Conservation (phyloP, 108 stramenopile species). For the Skeletonema tropicum region DNA sequence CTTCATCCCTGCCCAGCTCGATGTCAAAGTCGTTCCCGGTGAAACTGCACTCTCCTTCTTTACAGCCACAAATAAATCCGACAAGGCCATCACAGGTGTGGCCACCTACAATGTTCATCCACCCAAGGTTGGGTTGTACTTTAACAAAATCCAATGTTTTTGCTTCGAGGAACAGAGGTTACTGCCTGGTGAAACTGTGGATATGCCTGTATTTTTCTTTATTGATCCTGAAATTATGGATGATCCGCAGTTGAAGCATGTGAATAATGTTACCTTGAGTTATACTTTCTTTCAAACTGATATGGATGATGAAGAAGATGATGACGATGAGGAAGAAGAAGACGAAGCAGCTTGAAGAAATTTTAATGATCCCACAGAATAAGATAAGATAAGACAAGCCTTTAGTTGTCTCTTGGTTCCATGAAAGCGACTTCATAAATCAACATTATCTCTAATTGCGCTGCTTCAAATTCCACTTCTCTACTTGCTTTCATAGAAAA, state of each 20-base stretch:
- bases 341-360: neutral
- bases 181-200: constrained; percentile 95
- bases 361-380: too few species aligned
- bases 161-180: constrained; percentile 99
- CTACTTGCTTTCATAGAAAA: too few species aligned
- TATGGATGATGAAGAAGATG: constrained; percentile 87
- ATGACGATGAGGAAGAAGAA: constrained; percentile 52
- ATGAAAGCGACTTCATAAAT: too few species aligned
- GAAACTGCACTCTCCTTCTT: constrained; percentile 98
- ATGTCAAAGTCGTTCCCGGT: constrained; percentile 96
- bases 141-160: constrained; percentile 99
- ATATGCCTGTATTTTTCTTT: constrained; percentile 99
- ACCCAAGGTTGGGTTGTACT: constrained; percentile 95
- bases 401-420: too few species aligned
- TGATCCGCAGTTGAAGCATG: constrained; percentile 91
- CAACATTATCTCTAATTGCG: too few species aligned
- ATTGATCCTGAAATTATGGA: constrained; percentile 97
- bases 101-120: constrained; percentile 99
- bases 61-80: constrained; percentile 91
- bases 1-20: constrained; percentile 91
- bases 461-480: too few species aligned
- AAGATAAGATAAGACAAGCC: too few species aligned
- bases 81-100: constrained; percentile 97
- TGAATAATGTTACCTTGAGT: constrained; percentile 92
- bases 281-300: constrained; percentile 99